These are phyloP conservation scores for Aspergillus piperis DNA, from an alignment of 2,329 filamentous ascomycete species.

Conservation along the genomic window DNA sequence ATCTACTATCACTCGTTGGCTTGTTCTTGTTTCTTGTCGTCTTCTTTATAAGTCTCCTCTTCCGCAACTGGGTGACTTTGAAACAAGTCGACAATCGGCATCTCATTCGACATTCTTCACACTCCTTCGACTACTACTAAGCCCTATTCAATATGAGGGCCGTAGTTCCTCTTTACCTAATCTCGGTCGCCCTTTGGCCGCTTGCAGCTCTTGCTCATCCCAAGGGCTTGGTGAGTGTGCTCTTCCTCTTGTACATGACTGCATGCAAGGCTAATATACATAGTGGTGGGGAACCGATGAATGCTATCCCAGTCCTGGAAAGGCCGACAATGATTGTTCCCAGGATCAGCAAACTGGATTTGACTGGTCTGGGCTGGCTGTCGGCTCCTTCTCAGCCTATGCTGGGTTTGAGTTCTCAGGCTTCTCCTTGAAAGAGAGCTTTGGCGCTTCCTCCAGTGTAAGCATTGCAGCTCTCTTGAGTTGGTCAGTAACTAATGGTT, in stretches of 20 bases:
- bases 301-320: slow-evolving; percentile 67
- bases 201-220: slow-evolving; percentile 50
- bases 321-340: slow-evolving; percentile 76
- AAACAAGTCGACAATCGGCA: neutral
- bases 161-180: slow-evolving; percentile 25
- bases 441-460: slow-evolving; percentile 43
- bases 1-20: slow-evolving; percentile 33
- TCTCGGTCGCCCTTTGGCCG: slow-evolving; percentile 33
- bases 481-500: slow-evolving; percentile 11
- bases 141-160: slow-evolving; percentile 29
- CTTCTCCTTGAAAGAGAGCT: slow-evolving; percentile 66
- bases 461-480: slow-evolving; percentile 34
- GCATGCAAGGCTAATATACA: slow-evolving; percentile 4
- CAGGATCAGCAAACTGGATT: slow-evolving; percentile 70
- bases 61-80: slow-evolving; percentile 9
- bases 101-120: slow-evolving; percentile 1
- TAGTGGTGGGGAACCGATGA: slow-evolving; percentile 53
- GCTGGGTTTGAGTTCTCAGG: slow-evolving; percentile 73
- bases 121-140: slow-evolving; percentile 22
- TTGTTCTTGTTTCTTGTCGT: slow-evolving; percentile 8
- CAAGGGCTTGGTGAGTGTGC: slow-evolving; percentile 46
- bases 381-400: slow-evolving; percentile 66
- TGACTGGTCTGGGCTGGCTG: slow-evolving; percentile 65
- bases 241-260: neutral
- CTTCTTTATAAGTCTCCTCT: neutral